Percentiles rank a stretch among this genome's conserved stretches.
Conservation (phyloP, 306 rosid species). For the Dryas alaskensis region DNA sequence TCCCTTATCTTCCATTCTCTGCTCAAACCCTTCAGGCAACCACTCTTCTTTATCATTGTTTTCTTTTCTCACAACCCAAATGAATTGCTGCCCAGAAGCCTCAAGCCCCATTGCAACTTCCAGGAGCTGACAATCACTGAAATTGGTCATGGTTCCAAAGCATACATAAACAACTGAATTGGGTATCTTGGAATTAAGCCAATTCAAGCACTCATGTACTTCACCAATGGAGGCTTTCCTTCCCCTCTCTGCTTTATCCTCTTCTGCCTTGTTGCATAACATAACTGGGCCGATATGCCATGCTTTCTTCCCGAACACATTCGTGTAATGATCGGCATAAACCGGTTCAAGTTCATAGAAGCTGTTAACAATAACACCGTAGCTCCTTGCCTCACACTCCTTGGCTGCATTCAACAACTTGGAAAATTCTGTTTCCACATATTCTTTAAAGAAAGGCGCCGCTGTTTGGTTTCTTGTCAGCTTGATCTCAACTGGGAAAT, state of each 20-base stretch:
- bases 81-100: slow-evolving; percentile 38
- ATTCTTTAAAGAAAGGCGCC: background rate
- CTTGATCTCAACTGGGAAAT: slow-evolving; percentile 15
- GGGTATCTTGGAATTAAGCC: slow-evolving; percentile 24
- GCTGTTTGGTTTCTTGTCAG: background rate
- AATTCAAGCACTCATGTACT: slow-evolving; percentile 20
- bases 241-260: slow-evolving; percentile 42
- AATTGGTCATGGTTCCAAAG: slow-evolving; percentile 31
- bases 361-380: slow-evolving; percentile 49
- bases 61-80: slow-evolving; percentile 38
- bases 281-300: slow-evolving; percentile 63
- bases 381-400: slow-evolving; percentile 39
- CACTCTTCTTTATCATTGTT: slow-evolving; percentile 22
- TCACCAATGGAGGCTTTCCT: slow-evolving; percentile 31
- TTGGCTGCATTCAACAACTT: slow-evolving; percentile 5
- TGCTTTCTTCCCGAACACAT: slow-evolving; percentile 41
- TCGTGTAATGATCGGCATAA: slow-evolving; percentile 48
- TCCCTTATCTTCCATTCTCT: slow-evolving; percentile 41
- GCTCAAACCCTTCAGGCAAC: slow-evolving; percentile 24
- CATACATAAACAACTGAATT: slow-evolving; percentile 48
- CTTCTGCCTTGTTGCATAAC: slow-evolving; percentile 20
- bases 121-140: slow-evolving; percentile 33
- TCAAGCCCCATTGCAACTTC: slow-evolving; percentile 54
- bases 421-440: background rate
- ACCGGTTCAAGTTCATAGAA: slow-evolving; percentile 49